Percentiles rank a stretch among this genome's conserved stretches.
phyloP scores from a whole-genome alignment of 1,139 yeast species.

The Kodamaea plutei region DNA sequence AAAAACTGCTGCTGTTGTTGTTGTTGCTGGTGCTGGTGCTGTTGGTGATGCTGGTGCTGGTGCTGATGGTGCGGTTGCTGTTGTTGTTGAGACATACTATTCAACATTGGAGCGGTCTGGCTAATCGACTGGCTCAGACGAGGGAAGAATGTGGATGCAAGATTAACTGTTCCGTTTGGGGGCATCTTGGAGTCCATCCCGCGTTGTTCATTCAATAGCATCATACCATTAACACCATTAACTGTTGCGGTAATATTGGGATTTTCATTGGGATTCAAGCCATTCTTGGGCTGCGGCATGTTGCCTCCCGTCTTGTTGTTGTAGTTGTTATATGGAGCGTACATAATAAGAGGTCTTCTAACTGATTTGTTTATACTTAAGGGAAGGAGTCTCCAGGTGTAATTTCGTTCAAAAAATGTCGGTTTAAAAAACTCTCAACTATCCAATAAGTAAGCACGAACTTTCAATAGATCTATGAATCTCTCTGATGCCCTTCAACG shows the following conservation, averaged over 20 bases:
- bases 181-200: conserved; percentile 1
- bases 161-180: background rate
- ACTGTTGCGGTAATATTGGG: background rate
- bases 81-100: conserved; percentile 5
- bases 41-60: too few species aligned
- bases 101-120: conserved; percentile 3
- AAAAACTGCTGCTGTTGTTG: too few species aligned
- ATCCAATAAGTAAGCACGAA: background rate
- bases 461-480: too few species aligned
- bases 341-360: too few species aligned
- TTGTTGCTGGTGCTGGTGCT: too few species aligned
- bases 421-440: too few species aligned
- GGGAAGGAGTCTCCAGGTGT: too few species aligned
- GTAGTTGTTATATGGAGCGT: conserved; percentile 27
- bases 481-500: too few species aligned
- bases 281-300: conserved; percentile 1
- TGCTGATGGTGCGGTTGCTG: too few species aligned
- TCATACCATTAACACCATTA: conserved; percentile 4
- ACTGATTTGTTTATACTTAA: too few species aligned
- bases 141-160: conserved; percentile 1
- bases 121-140: conserved; percentile 2
- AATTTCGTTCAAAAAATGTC: too few species aligned
- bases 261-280: background rate
- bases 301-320: conserved; percentile 10
- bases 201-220: conserved; percentile 3